These are phyloP conservation scores for Schizophyllum amplum DNA, from an alignment of 1,284 basidiomycete genomes.

Conservation along the genomic window DNA sequence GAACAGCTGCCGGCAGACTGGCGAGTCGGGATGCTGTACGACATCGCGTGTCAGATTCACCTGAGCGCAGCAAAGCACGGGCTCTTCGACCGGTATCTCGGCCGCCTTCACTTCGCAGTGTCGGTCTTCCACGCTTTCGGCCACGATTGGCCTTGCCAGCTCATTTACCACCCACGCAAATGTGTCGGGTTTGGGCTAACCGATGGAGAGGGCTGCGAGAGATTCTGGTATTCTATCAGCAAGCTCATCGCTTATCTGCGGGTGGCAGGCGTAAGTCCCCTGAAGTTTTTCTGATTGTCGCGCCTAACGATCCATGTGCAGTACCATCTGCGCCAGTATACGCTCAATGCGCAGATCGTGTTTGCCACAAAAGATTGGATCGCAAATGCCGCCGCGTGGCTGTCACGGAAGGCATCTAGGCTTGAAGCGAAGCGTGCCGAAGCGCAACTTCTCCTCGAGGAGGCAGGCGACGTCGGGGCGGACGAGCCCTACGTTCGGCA, in stretches of 20 bases:
- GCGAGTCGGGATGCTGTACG: constrained; percentile 19
- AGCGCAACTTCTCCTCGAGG: no score
- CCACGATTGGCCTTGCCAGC: constrained; percentile 25
- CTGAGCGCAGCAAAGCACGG: constrained; percentile 16
- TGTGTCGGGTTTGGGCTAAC: constrained; percentile 20
- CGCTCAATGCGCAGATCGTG: no score
- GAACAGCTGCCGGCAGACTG: constrained; percentile 16
- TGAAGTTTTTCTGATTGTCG: neutral
- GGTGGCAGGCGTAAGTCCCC: constrained; percentile 18
- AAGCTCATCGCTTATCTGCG: constrained; percentile 17
- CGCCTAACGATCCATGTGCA: neutral
- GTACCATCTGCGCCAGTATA: constrained; percentile 9
- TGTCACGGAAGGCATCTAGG: no score
- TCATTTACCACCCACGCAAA: constrained; percentile 23
- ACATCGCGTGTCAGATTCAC: constrained; percentile 21
- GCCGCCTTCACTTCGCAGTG: constrained; percentile 18
- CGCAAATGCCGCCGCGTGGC: no score
- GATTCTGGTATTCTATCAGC: constrained; percentile 24
- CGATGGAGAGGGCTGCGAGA: constrained; percentile 28
- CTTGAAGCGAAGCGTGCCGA: no score
- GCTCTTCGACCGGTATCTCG: constrained; percentile 13
- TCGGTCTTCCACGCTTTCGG: constrained; percentile 27
- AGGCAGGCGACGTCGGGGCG: no score
- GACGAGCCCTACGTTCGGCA: no score
- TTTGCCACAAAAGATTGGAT: no score